Base-by-base conservation (phyloP, 352 stramenopile genomes). In the Globisporangium orthogonon region DNA sequence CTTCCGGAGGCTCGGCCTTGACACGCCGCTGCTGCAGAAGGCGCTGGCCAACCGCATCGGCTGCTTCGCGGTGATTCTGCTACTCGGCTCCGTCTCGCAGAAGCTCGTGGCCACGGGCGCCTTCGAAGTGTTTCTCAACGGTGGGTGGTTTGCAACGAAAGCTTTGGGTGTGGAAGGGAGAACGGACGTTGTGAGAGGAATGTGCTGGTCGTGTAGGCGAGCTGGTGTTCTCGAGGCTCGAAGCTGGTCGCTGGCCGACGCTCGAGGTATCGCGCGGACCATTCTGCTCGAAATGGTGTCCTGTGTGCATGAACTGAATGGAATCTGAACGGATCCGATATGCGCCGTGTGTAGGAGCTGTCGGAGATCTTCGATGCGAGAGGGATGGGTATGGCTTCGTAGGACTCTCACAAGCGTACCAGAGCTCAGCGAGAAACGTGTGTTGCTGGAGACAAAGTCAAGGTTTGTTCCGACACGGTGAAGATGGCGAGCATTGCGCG, bases 71-170 rank as follows among this genome's bases (percentile, higher is more conserved):
- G 61, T 89, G 14, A 75, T 91, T 17, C 37, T 91, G 56, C 61
- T 88, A 49, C 69, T 91, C 47, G 81, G 83, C 6, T 75, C 73
- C 0, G 39, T 83, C 11, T 83, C 83, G 4, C 82, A 85, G 54
- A 71, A 66, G 17, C 70, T 94, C 51, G 65, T 86, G 46, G 78
- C 83, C 13, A 79, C 81, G 1, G 83, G 83, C 11, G 83, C 81
- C 9, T 94, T 94, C 29, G 83, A 94, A 66, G 78, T 94, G 33
- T 89, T 80, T 58, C 89, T 87, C 45, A 91, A 94, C 53, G 76
- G 83, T 94, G 52, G 15, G 57, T 28, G 11, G 14, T 7, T 13
- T 11, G 10, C 6, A 37, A 11, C 6, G 33, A 37, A 11, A 9
- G 6, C 33, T 9, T 11, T 53, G 13, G 14, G 2, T 3, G 43